These are phyloP conservation scores for Avicennia marina DNA, from an alignment of 257 asterid species.

Conservation along the genomic window DNA sequence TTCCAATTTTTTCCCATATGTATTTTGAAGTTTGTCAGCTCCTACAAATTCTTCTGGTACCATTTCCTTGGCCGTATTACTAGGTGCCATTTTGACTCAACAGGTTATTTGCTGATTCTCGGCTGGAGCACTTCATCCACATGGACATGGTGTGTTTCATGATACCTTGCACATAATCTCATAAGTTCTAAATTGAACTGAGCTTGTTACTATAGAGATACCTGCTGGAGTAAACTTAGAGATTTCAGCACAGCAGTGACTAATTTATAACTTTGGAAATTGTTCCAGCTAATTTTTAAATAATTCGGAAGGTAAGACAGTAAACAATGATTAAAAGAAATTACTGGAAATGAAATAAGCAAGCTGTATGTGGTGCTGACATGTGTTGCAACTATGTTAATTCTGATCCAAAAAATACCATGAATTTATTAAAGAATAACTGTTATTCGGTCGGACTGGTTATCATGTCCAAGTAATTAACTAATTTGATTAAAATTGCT, in stretches of 20 bases:
- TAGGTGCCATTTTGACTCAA: constrained; percentile 21
- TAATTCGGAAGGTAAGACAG: background rate
- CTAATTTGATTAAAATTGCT: too few species aligned
- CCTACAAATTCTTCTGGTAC: background rate
- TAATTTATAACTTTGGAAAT: background rate
- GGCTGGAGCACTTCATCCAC: constrained; percentile 67
- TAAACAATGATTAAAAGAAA: too few species aligned
- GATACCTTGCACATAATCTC: too few species aligned
- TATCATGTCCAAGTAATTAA: too few species aligned
- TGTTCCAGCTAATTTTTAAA: background rate
- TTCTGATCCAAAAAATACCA: too few species aligned
- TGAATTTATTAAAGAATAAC: too few species aligned
- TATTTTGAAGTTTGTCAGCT: background rate
- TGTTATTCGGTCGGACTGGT: too few species aligned
- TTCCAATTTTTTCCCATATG: background rate
- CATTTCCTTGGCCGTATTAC: constrained; percentile 14
- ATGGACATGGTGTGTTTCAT: constrained; percentile 68
- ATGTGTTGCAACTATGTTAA: too few species aligned
- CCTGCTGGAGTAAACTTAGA: background rate
- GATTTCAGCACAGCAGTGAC: background rate
- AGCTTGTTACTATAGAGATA: background rate
- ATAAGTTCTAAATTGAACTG: background rate
- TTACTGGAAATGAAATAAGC: too few species aligned
- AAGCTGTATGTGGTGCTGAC: too few species aligned
- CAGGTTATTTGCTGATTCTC: constrained; percentile 62